phyloP scores from a whole-genome alignment of 108 stramenopile species.

The Cylindrotheca closterium region DNA sequence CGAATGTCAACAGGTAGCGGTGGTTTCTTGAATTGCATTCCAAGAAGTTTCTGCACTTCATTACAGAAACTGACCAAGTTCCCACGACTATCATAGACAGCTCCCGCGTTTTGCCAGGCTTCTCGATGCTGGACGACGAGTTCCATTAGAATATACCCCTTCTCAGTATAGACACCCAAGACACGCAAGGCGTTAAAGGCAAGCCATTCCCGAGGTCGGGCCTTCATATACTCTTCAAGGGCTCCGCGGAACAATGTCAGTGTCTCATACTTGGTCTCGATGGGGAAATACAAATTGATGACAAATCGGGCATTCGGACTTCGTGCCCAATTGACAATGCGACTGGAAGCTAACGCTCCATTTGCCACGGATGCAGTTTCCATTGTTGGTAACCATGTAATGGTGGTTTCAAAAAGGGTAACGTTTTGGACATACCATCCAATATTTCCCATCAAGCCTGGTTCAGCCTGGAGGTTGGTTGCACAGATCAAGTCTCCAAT shows the following conservation, averaged over 20 bases:
- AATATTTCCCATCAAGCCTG: conserved; percentile 37
- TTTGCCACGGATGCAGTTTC: conserved; percentile 72
- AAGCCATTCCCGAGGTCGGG: conserved; percentile 62
- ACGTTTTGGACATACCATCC: conserved; percentile 74
- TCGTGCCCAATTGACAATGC: conserved; percentile 79
- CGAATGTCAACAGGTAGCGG: too few species aligned
- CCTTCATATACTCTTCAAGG: conserved; percentile 66
- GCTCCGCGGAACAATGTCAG: conserved; percentile 52
- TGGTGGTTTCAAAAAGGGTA: conserved; percentile 61
- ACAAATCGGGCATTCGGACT: conserved; percentile 54
- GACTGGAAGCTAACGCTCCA: conserved; percentile 46
- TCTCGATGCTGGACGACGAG: conserved; percentile 53
- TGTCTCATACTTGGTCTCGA: conserved; percentile 55
- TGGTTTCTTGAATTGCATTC: conserved; percentile 64
- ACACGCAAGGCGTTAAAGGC: conserved; percentile 51
- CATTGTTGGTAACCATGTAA: conserved; percentile 52
- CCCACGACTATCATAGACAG: conserved; percentile 46
- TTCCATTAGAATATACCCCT: conserved; percentile 59
- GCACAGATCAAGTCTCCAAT: conserved; percentile 68
- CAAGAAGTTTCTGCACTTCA: conserved; percentile 60
- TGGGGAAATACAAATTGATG: conserved; percentile 56
- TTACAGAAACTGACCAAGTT: conserved; percentile 59
- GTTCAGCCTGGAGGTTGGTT: conserved; percentile 36
- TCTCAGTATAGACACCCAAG: conserved; percentile 54
- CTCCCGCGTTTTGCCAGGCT: conserved; percentile 26